phyloP scores from a whole-genome alignment of 2,329 filamentous ascomycete genomes.

The Hypoxylon sp. region DNA sequence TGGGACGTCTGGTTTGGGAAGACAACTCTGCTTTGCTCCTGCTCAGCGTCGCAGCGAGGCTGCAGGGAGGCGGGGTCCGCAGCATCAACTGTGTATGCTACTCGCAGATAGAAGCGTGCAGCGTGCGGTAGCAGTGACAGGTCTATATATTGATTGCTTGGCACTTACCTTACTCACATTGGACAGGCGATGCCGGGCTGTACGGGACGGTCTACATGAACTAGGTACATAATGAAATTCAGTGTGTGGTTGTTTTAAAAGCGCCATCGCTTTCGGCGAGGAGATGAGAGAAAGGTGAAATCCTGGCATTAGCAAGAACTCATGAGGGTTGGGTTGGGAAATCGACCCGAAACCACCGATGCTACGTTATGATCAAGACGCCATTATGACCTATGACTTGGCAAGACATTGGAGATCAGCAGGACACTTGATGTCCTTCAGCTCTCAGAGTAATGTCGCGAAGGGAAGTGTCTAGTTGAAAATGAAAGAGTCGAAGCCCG shows the following conservation, averaged over 20 bases:
- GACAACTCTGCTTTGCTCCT: constrained; percentile 8
- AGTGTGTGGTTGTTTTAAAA: not conserved
- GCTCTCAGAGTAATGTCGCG: not conserved
- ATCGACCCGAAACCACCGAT: not conserved
- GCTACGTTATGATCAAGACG: not conserved
- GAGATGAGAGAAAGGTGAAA: not conserved
- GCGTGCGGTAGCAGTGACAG: constrained; percentile 23
- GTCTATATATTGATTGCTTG: constrained; percentile 10
- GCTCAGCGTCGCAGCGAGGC: constrained; percentile 28
- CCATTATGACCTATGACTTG: not conserved
- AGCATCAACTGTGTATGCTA: constrained; percentile 25
- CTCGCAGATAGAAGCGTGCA: constrained; percentile 1
- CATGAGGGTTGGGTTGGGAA: too few species aligned
- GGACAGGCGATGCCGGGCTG: constrained; percentile 1
- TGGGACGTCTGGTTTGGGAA: not conserved
- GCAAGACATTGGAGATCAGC: not conserved
- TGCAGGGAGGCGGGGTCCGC: constrained; percentile 35
- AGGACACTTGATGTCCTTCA: not conserved
- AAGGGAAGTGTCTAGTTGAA: too few species aligned
- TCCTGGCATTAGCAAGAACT: not conserved
- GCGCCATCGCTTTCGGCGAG: not conserved
- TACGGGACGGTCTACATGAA: not conserved
- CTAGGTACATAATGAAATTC: not conserved
- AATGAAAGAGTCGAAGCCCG: too few species aligned
- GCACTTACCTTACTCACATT: not conserved